Conservation (phyloP, 2,329 filamentous ascomycete species). For the Hymenoscyphus infarciens region DNA sequence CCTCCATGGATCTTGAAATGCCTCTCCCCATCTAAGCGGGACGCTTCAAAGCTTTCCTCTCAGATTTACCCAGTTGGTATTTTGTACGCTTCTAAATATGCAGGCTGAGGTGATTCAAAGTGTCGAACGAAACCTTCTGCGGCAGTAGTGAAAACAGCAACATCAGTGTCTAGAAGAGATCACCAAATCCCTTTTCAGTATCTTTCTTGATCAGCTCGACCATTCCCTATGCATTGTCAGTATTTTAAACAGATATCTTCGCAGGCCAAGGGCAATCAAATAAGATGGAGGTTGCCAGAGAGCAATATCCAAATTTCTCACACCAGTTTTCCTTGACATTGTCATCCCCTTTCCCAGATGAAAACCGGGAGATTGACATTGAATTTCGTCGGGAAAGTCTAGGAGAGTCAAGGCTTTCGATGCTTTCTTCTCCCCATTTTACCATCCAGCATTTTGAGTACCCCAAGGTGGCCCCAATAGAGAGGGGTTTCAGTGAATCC, state of each 20-base stretch:
- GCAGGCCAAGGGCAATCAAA: not conserved
- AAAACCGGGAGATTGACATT: no score
- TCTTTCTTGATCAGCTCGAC: slow-evolving; percentile 89
- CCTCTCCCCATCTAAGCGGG: not conserved
- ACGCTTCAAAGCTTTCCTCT: not conserved
- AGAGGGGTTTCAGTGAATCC: not conserved
- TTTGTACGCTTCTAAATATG: not conserved
- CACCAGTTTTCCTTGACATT: no score
- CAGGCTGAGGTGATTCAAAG: not conserved
- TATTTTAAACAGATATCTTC: slow-evolving; percentile 4
- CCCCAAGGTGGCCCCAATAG: no score
- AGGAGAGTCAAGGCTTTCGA: not conserved
- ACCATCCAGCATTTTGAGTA: no score
- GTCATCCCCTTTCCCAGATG: no score
- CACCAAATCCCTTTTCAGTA: slow-evolving; percentile 85
- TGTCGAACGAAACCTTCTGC: not conserved
- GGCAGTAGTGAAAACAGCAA: not conserved
- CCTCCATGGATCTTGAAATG: not conserved
- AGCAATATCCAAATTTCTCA: no score
- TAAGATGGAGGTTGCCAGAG: no score
- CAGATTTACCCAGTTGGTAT: not conserved
- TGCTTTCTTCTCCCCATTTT: no score
- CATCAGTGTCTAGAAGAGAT: slow-evolving; percentile 60
- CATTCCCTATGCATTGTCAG: slow-evolving; percentile 63
- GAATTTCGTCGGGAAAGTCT: not conserved